Evolutionary conservation across 2,329 filamentous ascomycete genomes (phyloP), one percentile per base, ranked within the genome.

Genomic region (Ophiostoma fasciatum): DNA sequence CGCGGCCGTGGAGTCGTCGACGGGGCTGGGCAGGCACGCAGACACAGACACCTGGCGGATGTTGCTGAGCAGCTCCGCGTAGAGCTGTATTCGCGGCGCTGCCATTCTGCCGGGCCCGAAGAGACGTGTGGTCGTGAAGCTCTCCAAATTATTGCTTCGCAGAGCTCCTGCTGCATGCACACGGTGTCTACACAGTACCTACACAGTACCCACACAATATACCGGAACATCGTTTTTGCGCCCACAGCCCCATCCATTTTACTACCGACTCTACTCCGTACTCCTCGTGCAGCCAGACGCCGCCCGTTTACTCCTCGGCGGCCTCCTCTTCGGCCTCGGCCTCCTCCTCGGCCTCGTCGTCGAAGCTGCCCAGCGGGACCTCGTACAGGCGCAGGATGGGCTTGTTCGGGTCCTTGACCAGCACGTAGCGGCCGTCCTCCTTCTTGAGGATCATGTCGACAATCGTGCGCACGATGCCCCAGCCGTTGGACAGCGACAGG

Each of bases 381-480:
- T 87, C 78, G 65, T 98, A 98, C 52, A 98, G 63, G 45, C 90
- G 78, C 46, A 98, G 74, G 45, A 94, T 83, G 40, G 81, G 74
- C 77, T 94, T 96, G 71, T 98, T 98, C 41, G 90, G 90, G 60
- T 98, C 90, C 78, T 80, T 80, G 53, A 79, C 74, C 15, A 81
- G 67, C 31, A 90, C 77, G 49, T 82, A 90, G 64, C 87, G 87
- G 59, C 78, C 80, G 48, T 85, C 79, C 31, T 75, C 68, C 59
- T 77, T 74, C 58, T 77, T 74, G 49, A 85, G 70, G 51, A 78
- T 81, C 80, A 96, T 92, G 61, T 98, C 90, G 49, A 84, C 83
- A 53, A 98, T 94, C 34, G 90, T 98, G 47, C 90, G 83, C 41
- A 98, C 90, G 47, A 98, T 96, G 59, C 90, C 90, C 90, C 90